Evolutionary conservation across 306 rosid genomes (phyloP), one percentile per base, ranked within the genome.

Genomic region (Vigna mungo): DNA sequence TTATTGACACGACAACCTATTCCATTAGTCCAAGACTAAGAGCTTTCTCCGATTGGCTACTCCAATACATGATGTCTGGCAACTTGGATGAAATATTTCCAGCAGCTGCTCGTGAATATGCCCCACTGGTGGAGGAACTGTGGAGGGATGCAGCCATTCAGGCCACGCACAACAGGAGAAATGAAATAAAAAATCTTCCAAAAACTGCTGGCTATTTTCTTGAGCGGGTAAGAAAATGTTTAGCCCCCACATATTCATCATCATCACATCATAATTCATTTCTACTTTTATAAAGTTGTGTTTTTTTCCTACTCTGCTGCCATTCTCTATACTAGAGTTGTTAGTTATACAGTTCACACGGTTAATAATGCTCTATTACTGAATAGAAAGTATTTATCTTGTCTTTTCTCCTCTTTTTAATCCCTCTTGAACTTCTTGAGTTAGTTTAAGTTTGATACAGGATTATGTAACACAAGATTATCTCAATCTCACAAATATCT

Each of bases 71-170:
- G 85, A 81, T 81, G 46, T 83, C 86, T 4, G 93, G 94, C 53
- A 81, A 84, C 82, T 68, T 83, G 59, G 91, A 86, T 17, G 85
- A 81, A 70, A 75, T 87, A 83, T 87, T 90, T 81, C 93, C 88
- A 13, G 93, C 87, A 9, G 84, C 89, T 62, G 39, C 87, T 7
- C 74, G 79, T 25, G 87, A 86, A 79, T 88, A 89, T 80, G 93
- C 85, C 8, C 88, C 80, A 36, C 60, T 75, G 16, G 86, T 89
- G 47, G 90, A 88, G 84, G 90, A 91, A 66, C 78, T 93, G 68
- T 90, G 96, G 96, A 85, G 80, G 63, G 93, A 89, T 62, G 46
- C 89, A 43, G 98, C 98, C 82, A 89, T 91, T 79, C 90, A 86
- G 71, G 95, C 91, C 54, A 83, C 96, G 32, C 91, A 93, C 73